Evolutionary conservation across 75 land plant genomes (phyloP), one percentile per base, ranked within the genome.

Genomic region (Isoetes taiwanensis): DNA sequence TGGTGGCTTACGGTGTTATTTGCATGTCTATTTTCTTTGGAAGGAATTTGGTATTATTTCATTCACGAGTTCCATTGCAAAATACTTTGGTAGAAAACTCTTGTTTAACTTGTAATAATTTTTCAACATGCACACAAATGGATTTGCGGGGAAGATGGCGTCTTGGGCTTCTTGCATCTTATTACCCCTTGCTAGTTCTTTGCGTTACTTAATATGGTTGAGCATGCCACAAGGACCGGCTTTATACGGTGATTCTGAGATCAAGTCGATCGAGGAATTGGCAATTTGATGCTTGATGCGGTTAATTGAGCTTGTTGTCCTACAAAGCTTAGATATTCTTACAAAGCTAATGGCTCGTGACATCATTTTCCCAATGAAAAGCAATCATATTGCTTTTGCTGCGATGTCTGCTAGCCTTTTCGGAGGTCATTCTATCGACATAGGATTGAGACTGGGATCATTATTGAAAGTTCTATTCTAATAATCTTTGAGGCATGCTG

Each of bases 1-100:
- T 41, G 41, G 80, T 81, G 57, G 89, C 90, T 25, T 82, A 82
- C 61, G 90, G 82, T 4, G 69, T 88, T 57, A 80, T 84, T 48
- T 84, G 78, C 71, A 56, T 88, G 26, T 76, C 79, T 63, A 57
- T 84, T 54, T 31, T 78, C 54, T 72, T 88, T 21, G 85, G 84
- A 46, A 70, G 59, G 61, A 71, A 67, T 66, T 59, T 74, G 90
- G 95, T 88, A 76, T 17, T 19, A 48, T 19, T 8, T 6, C 23
- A 14, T 37, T 10, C 12, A 14, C 39, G 14, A 37, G 39, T 37
- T 10, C 14, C 39, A 37, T 10, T 37, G 9, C 39, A 9, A 10
- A 9, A 37, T 37, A 9, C 39, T 14, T 10, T 37, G 39, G 39
- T 10, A 10, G 39, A 37, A 37, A n/a, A 14, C 39, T 37, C 39